These are phyloP conservation scores for Osmanthus fragrans DNA, from an alignment of 257 asterid genomes.

Conservation along the genomic window DNA sequence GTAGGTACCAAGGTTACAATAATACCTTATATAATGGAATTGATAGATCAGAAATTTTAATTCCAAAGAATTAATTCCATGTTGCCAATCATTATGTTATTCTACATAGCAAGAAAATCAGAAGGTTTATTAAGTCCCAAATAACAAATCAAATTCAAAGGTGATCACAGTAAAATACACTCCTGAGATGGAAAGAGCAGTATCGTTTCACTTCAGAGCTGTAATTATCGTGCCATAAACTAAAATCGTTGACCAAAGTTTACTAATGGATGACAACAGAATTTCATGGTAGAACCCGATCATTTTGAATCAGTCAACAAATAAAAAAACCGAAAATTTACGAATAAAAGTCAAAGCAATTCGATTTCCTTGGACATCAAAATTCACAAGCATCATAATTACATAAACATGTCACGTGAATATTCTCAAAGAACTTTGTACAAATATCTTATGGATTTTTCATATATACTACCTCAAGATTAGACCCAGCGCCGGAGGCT, in stretches of 20 bases:
- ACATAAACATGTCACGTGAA: background rate
- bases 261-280: background rate
- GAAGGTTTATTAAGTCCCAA: background rate
- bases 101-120: background rate
- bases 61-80: background rate
- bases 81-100: background rate
- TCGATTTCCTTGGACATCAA: slow-evolving; percentile 19
- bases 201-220: background rate
- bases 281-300: background rate
- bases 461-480: slow-evolving; percentile 38
- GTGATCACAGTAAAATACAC: background rate
- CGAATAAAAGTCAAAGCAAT: slow-evolving; percentile 9
- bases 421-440: background rate
- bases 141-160: background rate
- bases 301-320: background rate
- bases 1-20: background rate
- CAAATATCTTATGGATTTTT: background rate
- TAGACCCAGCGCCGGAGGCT: slow-evolving; percentile 43
- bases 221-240: background rate
- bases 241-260: background rate
- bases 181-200: background rate
- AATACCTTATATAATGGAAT: background rate
- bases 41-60: background rate
- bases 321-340: background rate
- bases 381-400: background rate